These are phyloP conservation scores for Geranomyces variabilis DNA, from an alignment of 192 early-diverging fungal species.

Conservation along the genomic window DNA sequence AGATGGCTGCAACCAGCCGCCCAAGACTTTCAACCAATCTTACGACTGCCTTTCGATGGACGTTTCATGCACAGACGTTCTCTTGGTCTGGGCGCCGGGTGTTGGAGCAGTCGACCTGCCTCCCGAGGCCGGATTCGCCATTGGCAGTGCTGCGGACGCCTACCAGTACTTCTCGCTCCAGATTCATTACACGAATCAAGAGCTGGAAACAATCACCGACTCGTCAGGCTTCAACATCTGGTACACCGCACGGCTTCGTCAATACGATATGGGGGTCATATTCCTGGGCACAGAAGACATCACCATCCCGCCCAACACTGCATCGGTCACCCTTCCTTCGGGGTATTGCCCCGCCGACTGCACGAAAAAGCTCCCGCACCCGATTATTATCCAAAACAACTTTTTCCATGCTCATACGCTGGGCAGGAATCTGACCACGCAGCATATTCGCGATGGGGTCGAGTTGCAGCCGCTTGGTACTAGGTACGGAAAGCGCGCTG, in stretches of 20 bases:
- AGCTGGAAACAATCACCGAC: background rate
- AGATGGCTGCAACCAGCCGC: background rate
- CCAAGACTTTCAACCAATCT: background rate
- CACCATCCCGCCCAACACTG: conserved; percentile 16
- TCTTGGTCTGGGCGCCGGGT: conserved; percentile 18
- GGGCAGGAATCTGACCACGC: conserved; percentile 29
- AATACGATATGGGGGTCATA: conserved; percentile 20
- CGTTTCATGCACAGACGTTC: background rate
- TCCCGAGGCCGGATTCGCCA: conserved; percentile 10
- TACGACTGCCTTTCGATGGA: conserved; percentile 4
- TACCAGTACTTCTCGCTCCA: conserved; percentile 11
- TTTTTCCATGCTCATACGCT: conserved; percentile 36
- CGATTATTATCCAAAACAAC: conserved; percentile 22
- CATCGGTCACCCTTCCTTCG: background rate
- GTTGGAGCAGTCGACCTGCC: background rate
- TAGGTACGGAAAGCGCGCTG: background rate
- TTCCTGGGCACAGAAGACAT: conserved; percentile 10
- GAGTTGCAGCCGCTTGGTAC: conserved; percentile 28
- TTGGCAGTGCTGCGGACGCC: background rate
- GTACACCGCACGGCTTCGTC: conserved; percentile 9
- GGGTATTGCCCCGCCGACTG: conserved; percentile 31
- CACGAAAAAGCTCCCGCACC: conserved; percentile 24
- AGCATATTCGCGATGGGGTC: conserved; percentile 24
- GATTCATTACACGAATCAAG: conserved; percentile 23
- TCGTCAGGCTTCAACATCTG: conserved; percentile 16